Evolutionary conservation across 805 yeast species (phyloP).

Genomic region (Wickerhamomyces chaumierensis): DNA sequence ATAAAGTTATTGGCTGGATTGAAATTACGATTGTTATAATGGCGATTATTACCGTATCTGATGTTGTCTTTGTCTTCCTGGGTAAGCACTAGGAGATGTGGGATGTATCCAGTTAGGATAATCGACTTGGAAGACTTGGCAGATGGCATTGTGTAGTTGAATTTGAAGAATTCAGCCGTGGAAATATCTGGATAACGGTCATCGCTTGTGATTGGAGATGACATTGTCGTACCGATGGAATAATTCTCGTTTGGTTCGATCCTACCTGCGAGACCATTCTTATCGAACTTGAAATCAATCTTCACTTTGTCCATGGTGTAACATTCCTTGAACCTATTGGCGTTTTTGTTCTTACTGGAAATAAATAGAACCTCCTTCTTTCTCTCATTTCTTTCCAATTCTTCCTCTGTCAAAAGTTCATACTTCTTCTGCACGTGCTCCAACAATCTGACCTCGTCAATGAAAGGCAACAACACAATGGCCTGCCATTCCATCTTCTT

Average conservation of each 20-base stretch:
- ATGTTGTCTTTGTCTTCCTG: conserved; percentile 60
- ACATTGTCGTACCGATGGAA: conserved; percentile 18
- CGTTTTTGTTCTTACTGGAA: conserved; percentile 47
- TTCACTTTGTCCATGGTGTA: conserved; percentile 17
- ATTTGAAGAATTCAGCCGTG: conserved; percentile 28
- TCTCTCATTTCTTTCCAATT: conserved; percentile 54
- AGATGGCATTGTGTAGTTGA: conserved; percentile 52
- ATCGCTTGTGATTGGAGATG: conserved; percentile 25
- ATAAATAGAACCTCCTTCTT: conserved; percentile 62
- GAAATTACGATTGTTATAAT: conserved; percentile 16
- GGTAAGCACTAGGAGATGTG: conserved; percentile 49
- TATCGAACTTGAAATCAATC: conserved; percentile 34
- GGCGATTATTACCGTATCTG: conserved; percentile 27
- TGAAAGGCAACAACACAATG: conserved; percentile 80
- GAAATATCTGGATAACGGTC: conserved; percentile 27
- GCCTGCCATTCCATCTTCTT: conserved; percentile 95
- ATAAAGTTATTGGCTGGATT: conserved; percentile 27
- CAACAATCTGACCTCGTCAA: conserved; percentile 69
- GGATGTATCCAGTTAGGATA: conserved; percentile 68
- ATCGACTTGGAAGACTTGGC: conserved; percentile 59
- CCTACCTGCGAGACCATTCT: conserved; percentile 49
- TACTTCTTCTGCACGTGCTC: conserved; percentile 58
- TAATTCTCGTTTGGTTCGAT: conserved; percentile 27
- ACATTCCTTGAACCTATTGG: conserved; percentile 21
- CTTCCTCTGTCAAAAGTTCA: conserved; percentile 51